phyloP scores from a whole-genome alignment of 2,329 filamentous ascomycete genomes.

The Mycosphaerella arachidis region DNA sequence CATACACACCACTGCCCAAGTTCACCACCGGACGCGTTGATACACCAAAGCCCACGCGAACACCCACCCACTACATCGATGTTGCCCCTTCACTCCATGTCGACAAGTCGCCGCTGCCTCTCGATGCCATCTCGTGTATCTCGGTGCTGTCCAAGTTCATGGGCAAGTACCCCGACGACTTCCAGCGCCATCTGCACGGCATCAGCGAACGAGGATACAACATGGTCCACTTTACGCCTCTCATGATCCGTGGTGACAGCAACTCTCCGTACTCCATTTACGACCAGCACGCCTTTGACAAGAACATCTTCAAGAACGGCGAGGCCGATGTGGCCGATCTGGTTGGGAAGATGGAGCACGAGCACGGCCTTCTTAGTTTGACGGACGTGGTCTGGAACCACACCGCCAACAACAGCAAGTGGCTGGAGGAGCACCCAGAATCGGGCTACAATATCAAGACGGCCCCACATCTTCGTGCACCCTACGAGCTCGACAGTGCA shows the following conservation, averaged over 20 bases:
- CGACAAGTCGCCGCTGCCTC: constrained; percentile 67
- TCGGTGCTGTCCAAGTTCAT: constrained; percentile 97
- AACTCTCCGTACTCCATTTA: constrained; percentile 98
- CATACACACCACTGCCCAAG: constrained; percentile 79
- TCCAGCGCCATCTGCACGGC: constrained; percentile 81
- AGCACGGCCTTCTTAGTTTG: constrained; percentile 78
- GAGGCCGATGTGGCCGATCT: constrained; percentile 75
- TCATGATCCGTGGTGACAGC: constrained; percentile 81
- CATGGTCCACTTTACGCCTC: constrained; percentile 96
- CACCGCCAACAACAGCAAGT: constrained; percentile 90
- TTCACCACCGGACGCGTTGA: constrained; percentile 57
- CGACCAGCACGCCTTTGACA: constrained; percentile 85
- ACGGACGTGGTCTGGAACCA: constrained; percentile 98
- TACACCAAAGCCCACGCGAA: constrained; percentile 51
- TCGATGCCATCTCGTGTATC: constrained; percentile 85
- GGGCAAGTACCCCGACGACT: constrained; percentile 84
- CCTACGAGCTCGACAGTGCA: constrained; percentile 71
- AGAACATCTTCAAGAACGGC: constrained; percentile 73
- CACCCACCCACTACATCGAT: constrained; percentile 85
- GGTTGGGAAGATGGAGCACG: constrained; percentile 74
- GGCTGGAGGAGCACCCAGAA: constrained; percentile 91
- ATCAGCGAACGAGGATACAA: constrained; percentile 94
- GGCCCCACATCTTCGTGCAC: constrained; percentile 65
- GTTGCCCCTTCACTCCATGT: constrained; percentile 77
- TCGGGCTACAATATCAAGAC: constrained; percentile 91